These are phyloP conservation scores for Gillenia trifoliata DNA, from an alignment of 306 rosid species.

Conservation along the genomic window DNA sequence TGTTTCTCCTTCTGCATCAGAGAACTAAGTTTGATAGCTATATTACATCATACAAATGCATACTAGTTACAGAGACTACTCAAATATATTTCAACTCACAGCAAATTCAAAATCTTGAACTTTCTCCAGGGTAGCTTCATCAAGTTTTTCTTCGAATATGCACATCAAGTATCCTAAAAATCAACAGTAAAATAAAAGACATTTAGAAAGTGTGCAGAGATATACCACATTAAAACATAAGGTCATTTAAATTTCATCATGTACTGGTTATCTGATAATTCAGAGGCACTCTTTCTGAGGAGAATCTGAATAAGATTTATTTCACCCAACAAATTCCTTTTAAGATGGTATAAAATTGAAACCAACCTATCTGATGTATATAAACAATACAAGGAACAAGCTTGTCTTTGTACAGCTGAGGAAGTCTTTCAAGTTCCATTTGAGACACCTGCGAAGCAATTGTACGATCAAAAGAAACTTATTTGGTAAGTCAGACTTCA, in stretches of 20 bases:
- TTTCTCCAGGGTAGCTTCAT: slow-evolving; percentile 54
- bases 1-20: slow-evolving; percentile 83
- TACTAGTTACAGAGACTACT: slow-evolving; percentile 8
- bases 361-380: slow-evolving; percentile 85
- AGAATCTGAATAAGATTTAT: background rate
- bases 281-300: background rate
- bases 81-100: slow-evolving; percentile 43
- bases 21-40: slow-evolving; percentile 52
- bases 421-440: slow-evolving; percentile 64
- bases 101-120: slow-evolving; percentile 73
- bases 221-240: background rate
- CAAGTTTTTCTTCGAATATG: slow-evolving; percentile 72
- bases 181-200: slow-evolving; percentile 14
- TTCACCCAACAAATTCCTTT: background rate
- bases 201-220: background rate
- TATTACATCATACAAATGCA: slow-evolving; percentile 19
- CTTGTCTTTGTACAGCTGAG: slow-evolving; percentile 52
- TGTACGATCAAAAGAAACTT: slow-evolving; percentile 16
- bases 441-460: slow-evolving; percentile 59
- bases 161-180: slow-evolving; percentile 83
- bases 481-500: background rate
- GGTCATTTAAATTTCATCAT: background rate
- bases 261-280: background rate
- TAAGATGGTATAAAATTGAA: slow-evolving; percentile 11
- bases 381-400: slow-evolving; percentile 70